Conservation (phyloP, 805 yeast species). For the Pichia nanzhaoensis region DNA sequence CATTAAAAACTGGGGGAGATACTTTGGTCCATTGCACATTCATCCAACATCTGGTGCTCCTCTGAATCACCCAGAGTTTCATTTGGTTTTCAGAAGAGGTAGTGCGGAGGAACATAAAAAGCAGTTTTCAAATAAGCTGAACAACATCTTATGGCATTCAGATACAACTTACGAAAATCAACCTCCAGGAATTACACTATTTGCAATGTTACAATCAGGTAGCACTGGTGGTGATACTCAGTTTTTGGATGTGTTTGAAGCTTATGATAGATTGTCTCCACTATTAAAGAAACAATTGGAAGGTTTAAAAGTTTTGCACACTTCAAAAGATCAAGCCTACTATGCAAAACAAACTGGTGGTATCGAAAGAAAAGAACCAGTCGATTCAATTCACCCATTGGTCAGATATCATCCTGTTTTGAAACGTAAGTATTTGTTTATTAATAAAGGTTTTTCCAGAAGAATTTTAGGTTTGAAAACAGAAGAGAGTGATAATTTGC, state of each 20-base stretch:
- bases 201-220: slow-evolving; percentile 47
- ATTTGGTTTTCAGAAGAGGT: slow-evolving; percentile 50
- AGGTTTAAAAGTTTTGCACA: slow-evolving; percentile 62
- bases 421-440: slow-evolving; percentile 49
- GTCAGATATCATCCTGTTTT: slow-evolving; percentile 71
- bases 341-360: slow-evolving; percentile 52
- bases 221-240: slow-evolving; percentile 78
- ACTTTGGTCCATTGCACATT: slow-evolving; percentile 66
- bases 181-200: slow-evolving; percentile 66
- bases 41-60: slow-evolving; percentile 77
- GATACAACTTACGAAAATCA: slow-evolving; percentile 71
- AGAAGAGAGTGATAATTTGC: slow-evolving; percentile 59
- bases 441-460: slow-evolving; percentile 57
- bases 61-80: slow-evolving; percentile 50
- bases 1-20: slow-evolving; percentile 45
- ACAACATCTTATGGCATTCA: slow-evolving; percentile 55
- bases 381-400: slow-evolving; percentile 60
- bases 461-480: slow-evolving; percentile 65
- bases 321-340: slow-evolving; percentile 64
- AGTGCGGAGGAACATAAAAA: slow-evolving; percentile 33
- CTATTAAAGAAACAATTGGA: slow-evolving; percentile 50
- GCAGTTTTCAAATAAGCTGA: slow-evolving; percentile 31
- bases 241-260: slow-evolving; percentile 62
- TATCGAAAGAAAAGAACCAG: slow-evolving; percentile 57
- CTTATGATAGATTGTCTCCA: slow-evolving; percentile 66